Evolutionary conservation across 495 filamentous ascomycete genomes (phyloP), one percentile per base, ranked within the genome.

Genomic region (Penicillium cosmopolitanum): DNA sequence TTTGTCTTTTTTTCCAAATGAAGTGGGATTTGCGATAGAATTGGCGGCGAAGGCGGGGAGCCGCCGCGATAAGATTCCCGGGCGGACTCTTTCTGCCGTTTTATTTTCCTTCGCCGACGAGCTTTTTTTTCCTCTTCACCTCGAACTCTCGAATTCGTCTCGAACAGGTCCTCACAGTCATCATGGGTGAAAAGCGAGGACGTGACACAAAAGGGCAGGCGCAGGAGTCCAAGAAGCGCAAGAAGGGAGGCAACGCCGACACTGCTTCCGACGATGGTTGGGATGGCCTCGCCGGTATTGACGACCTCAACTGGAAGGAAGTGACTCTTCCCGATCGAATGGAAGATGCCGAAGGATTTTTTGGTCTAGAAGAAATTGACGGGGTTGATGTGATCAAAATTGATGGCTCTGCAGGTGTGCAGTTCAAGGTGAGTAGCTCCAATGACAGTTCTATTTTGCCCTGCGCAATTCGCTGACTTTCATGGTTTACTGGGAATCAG

Each of bases 281-380:
- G 62, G 65, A 76, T 44, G 66, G 62, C 16, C 40, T 72, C 52
- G 65, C 76, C 57, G 69, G 64, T 5, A 54, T 89, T n/a, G 86
- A 95, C 62, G 82, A 87, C 16, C 80, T 98, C 33, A 77, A 80
- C 75, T 98, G 95, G 95, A 87, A 86, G 62, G 83, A 87, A 57
- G 92, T 97, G 15, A 71, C 86, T 21, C 80, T 97, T 53, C 93
- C 93, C 5, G 92, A 96, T 69, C 87, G 88, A 63, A 81, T 96
- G 60, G 90, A 95, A 43, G 90, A 98, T 80, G 90, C 89, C n/a
- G 91, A 92, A 62, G 95, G 96, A 0, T 97, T 98, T 73, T 96
- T 87, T 73, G 94, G 95, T 0, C 71, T 98, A 40, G 94, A 98
- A 62, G 95, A 98, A 66, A 86, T 97, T 47, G 91, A 96, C 8